Evolutionary conservation across 2,329 filamentous ascomycete genomes (phyloP).

Genomic region (Diaporthe citriasiana): DNA sequence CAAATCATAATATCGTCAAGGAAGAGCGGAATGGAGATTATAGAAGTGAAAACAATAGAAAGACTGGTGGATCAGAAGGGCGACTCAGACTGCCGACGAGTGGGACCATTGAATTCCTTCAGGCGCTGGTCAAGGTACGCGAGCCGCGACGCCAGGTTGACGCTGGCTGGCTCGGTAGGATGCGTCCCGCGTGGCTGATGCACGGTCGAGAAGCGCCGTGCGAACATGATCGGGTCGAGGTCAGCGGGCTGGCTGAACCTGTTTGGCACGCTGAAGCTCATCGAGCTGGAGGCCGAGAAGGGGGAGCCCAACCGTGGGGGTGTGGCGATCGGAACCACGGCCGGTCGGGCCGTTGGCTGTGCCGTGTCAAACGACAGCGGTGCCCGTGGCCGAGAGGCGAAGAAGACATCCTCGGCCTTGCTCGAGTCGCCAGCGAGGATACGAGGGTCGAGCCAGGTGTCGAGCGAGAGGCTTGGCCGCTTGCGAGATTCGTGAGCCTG

Average conservation of each 20-base stretch:
- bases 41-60: slow-evolving; percentile 42
- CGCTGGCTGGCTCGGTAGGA: slow-evolving; percentile 53
- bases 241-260: slow-evolving; percentile 63
- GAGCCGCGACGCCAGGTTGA: slow-evolving; percentile 65
- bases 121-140: slow-evolving; percentile 72
- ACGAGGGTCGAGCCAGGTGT: slow-evolving; percentile 66
- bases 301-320: slow-evolving; percentile 71
- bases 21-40: slow-evolving; percentile 44
- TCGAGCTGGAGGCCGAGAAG: slow-evolving; percentile 62
- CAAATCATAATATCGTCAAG: slow-evolving; percentile 39
- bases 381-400: slow-evolving; percentile 35
- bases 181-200: slow-evolving; percentile 60
- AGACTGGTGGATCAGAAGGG: slow-evolving; percentile 55
- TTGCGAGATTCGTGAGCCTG: slow-evolving; percentile 66
- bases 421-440: slow-evolving; percentile 46
- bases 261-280: slow-evolving; percentile 73
- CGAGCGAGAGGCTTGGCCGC: slow-evolving; percentile 68
- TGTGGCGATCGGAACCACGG: slow-evolving; percentile 50
- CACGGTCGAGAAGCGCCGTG: slow-evolving; percentile 70
- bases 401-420: slow-evolving; percentile 37
- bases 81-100: slow-evolving; percentile 63
- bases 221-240: slow-evolving; percentile 60
- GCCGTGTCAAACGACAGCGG: slow-evolving; percentile 36
- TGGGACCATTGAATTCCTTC: slow-evolving; percentile 65
- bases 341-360: slow-evolving; percentile 41